phyloP scores from a whole-genome alignment of 371 early-diverging fungal species.

The Mortierella polycephala region DNA sequence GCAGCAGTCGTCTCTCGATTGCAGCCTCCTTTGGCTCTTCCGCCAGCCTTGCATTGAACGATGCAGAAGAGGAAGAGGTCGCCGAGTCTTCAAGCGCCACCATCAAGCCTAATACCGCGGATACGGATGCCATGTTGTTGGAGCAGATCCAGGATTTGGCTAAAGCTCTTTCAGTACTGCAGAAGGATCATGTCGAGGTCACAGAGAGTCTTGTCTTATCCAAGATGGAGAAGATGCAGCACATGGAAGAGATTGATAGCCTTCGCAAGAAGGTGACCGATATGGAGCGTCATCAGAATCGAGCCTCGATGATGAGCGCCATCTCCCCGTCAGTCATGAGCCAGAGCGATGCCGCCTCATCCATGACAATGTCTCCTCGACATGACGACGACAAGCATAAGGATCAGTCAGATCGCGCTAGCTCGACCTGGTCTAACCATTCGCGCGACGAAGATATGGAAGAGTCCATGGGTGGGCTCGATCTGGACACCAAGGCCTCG shows the following conservation, averaged over 20 bases:
- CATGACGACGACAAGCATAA: conserved; percentile 13
- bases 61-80: conserved; percentile 20
- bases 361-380: conserved; percentile 34
- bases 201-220: conserved; percentile 66
- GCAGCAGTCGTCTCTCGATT: conserved; percentile 32
- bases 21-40: conserved; percentile 38
- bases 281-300: conserved; percentile 50
- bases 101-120: background rate
- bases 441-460: conserved; percentile 32
- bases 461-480: background rate
- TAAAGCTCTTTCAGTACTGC: conserved; percentile 65
- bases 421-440: conserved; percentile 20
- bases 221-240: conserved; percentile 69
- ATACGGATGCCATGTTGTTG: conserved; percentile 57
- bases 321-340: conserved; percentile 40
- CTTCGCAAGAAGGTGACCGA: conserved; percentile 36
- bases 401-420: conserved; percentile 25
- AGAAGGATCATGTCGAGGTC: conserved; percentile 66
- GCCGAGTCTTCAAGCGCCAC: conserved; percentile 2
- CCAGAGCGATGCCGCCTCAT: conserved; percentile 35
- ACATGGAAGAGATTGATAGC: conserved; percentile 46
- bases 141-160: conserved; percentile 72
- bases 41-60: conserved; percentile 18
- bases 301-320: conserved; percentile 45
- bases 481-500: conserved; percentile 27